Base-by-base conservation (phyloP, 2,329 filamentous ascomycete species). In the Colletotrichum sp. region DNA sequence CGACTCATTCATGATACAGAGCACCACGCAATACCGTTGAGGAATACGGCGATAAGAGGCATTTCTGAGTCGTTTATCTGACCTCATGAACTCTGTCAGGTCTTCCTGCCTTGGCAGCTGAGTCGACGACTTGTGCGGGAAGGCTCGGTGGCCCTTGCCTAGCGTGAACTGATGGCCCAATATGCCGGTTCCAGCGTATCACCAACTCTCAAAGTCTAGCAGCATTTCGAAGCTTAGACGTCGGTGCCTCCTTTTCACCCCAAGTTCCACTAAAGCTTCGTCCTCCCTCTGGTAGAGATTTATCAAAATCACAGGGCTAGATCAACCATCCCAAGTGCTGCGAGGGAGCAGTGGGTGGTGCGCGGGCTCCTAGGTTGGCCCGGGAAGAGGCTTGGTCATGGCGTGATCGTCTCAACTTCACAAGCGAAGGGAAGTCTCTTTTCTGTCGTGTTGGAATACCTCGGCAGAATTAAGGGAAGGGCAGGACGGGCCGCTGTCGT, bases 401-500 rank as follows among this genome's bases (percentile, higher is more conserved):
- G 38, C 70, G 73, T 73, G 73, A 75, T 75, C 73, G 13, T 75
- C 73, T 75, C 63, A 75, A 75, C 28, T 73, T 24, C 28, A 8
- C 3, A 15, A n/a, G 10, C 21, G 63, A 13, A 12, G 21, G 24
- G 16, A 61, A 66, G 55, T 15, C 60, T 52, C 16, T 36, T 66
- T 15, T 32, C 21, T 18, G 6, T 21, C 57, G 28, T 18, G 48
- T 3, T 15, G 1, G 0, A 13, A 32, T 72, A 60, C 73, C 69
- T 64, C 64, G 55, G 63, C 24, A 67, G 55, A 52, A 34, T 48
- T 15, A 66, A 63, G 28, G 13, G 28, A 43, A 38, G n/a, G 18
- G 1, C 16, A 24, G 9, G 32, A 21, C 38, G 61, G 61, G 38
- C 32, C 55, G 63, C 43, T 48, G 43, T 18, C n/a, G n/a, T 26